Evolutionary conservation across 2,329 filamentous ascomycete species (phyloP).

Genomic region (Acrocalymma vagum): DNA sequence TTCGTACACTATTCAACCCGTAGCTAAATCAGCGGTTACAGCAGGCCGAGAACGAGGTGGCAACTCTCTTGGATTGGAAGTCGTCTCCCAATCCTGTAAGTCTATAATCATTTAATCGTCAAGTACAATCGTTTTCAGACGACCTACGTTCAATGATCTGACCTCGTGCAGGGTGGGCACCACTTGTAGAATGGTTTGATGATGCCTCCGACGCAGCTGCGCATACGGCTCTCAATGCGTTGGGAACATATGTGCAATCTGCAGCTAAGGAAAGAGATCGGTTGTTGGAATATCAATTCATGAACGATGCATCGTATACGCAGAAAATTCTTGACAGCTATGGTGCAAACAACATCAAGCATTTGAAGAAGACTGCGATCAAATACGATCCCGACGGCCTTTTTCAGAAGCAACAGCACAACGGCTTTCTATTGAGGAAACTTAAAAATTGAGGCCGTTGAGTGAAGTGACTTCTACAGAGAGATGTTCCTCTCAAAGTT

Average conservation of each 20-base stretch:
- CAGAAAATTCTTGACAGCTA: constrained; percentile 36
- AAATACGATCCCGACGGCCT: constrained; percentile 34
- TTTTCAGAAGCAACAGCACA: constrained; percentile 36
- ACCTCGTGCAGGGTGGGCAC: constrained; percentile 11
- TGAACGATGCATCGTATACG: constrained; percentile 31
- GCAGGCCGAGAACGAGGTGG: constrained; percentile 8
- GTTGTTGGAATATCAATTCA: constrained; percentile 19
- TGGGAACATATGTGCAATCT: constrained; percentile 3
- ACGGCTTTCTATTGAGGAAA: constrained; percentile 19
- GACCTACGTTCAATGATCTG: neutral
- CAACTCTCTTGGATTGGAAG: constrained; percentile 10
- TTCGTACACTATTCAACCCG: constrained; percentile 13
- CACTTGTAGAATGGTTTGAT: constrained; percentile 13
- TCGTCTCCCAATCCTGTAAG: constrained; percentile 15
- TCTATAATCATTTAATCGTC: too few species aligned
- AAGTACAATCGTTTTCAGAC: neutral
- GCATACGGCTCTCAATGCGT: constrained; percentile 4
- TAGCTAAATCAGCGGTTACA: constrained; percentile 1
- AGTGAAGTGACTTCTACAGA: too few species aligned
- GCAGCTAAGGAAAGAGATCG: constrained; percentile 1
- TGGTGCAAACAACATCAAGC: constrained; percentile 24
- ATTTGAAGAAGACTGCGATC: constrained; percentile 21
- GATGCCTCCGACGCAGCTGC: constrained; percentile 5
- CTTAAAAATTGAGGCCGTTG: neutral
- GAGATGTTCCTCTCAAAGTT: too few species aligned